phyloP scores from a whole-genome alignment of 352 stramenopile species.

The Thalassiosira delicatula region DNA sequence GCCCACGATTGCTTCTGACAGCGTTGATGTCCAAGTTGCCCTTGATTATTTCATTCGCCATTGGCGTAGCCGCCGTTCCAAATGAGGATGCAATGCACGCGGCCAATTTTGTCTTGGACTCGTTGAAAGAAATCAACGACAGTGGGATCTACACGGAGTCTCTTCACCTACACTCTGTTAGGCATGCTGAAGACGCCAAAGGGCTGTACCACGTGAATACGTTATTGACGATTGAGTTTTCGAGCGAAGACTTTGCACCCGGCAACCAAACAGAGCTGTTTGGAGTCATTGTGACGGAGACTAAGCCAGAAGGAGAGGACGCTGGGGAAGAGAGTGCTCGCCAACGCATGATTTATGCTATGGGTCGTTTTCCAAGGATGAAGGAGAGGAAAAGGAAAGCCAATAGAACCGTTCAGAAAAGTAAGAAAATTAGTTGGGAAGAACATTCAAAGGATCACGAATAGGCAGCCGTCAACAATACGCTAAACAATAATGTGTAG shows the following conservation, averaged over 20 bases:
- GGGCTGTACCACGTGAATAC: constrained; percentile 17
- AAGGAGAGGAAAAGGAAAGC: too few species aligned
- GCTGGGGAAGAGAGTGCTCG: background rate
- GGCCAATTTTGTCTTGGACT: constrained; percentile 4
- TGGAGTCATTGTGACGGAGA: constrained; percentile 16
- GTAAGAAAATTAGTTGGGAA: background rate
- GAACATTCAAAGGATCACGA: constrained; percentile 3
- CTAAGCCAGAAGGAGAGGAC: background rate
- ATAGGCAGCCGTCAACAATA: background rate
- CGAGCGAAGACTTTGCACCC: constrained; percentile 3
- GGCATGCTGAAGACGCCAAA: background rate
- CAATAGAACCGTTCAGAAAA: constrained; percentile 5
- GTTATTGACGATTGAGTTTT: constrained; percentile 6
- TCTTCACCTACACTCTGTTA: constrained; percentile 14
- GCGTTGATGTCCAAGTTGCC: background rate
- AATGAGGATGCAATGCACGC: background rate
- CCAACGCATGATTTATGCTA: background rate
- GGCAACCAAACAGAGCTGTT: constrained; percentile 1
- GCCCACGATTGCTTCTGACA: background rate
- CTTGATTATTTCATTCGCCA: constrained; percentile 4
- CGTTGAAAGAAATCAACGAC: constrained; percentile 22
- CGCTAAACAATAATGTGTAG: too few species aligned
- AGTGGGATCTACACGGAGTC: constrained; percentile 10
- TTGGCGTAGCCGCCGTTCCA: background rate
- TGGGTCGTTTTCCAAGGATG: constrained; percentile 19